Conservation (phyloP, 805 yeast genomes). For the Debaryomyces tyrocola region DNA sequence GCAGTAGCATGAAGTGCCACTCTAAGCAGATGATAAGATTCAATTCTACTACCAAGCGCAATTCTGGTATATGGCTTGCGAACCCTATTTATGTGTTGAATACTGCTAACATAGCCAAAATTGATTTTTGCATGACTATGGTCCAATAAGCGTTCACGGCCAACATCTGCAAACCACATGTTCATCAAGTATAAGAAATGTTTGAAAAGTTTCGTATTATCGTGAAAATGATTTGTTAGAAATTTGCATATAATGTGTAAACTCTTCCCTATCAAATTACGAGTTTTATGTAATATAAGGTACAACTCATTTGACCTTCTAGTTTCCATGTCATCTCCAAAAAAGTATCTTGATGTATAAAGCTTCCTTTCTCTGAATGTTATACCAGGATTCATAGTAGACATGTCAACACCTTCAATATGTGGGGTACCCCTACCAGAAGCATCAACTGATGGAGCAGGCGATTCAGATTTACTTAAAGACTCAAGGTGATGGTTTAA, state of each 20-base stretch:
- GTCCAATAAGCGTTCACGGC: slow-evolving; percentile 64
- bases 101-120: slow-evolving; percentile 53
- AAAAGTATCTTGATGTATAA: slow-evolving; percentile 64
- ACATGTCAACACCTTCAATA: slow-evolving; percentile 42
- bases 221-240: slow-evolving; percentile 51
- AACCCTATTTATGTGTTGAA: slow-evolving; percentile 63
- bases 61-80: slow-evolving; percentile 76
- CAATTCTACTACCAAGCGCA: slow-evolving; percentile 71
- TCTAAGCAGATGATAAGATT: slow-evolving; percentile 73
- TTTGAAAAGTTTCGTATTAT: slow-evolving; percentile 63
- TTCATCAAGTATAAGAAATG: slow-evolving; percentile 63
- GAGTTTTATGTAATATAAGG: slow-evolving; percentile 54
- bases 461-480: slow-evolving; percentile 11
- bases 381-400: slow-evolving; percentile 53
- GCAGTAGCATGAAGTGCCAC: slow-evolving; percentile 70
- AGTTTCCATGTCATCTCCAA: slow-evolving; percentile 53
- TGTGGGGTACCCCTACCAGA: slow-evolving; percentile 47
- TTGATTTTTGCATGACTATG: slow-evolving; percentile 56
- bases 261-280: slow-evolving; percentile 59
- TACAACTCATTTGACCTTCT: slow-evolving; percentile 35
- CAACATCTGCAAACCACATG: slow-evolving; percentile 80
- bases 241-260: slow-evolving; percentile 58
- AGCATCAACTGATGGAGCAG: slow-evolving; percentile 22
- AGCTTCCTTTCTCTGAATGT: slow-evolving; percentile 61
- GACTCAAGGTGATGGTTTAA: background rate